phyloP scores from a whole-genome alignment of 225 moss, liverwort and hornwort species.

The Polytrichum formosum region DNA sequence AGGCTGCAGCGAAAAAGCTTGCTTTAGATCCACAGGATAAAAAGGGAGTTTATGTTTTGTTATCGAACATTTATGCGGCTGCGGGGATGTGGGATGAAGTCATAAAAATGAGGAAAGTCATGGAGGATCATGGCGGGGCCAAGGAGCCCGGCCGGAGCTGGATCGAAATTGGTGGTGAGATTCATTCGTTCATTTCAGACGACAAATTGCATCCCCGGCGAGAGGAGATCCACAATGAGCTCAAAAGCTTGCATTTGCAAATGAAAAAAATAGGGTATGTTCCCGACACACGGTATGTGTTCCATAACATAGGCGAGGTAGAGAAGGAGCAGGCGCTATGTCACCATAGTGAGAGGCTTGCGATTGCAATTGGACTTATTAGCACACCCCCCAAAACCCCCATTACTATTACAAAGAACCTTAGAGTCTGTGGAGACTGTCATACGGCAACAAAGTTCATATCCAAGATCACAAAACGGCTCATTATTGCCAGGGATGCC shows the following conservation, averaged over 20 bases:
- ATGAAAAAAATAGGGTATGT: constrained; percentile 41
- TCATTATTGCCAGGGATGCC: constrained; percentile 51
- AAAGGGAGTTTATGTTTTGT: constrained; percentile 41
- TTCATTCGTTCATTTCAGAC: constrained; percentile 49
- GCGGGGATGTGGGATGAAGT: constrained; percentile 55
- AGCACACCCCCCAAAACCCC: constrained; percentile 27
- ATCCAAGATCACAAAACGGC: constrained; percentile 45
- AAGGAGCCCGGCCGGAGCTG: constrained; percentile 60
- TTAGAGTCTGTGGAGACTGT: constrained; percentile 59
- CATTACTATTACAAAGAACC: constrained; percentile 48
- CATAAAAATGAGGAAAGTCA: constrained; percentile 48
- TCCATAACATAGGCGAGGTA: constrained; percentile 44
- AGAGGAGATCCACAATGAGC: constrained; percentile 31
- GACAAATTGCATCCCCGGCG: constrained; percentile 36
- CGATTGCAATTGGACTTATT: constrained; percentile 47
- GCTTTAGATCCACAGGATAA: constrained; percentile 41
- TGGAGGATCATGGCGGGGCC: constrained; percentile 39
- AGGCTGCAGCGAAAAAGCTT: constrained; percentile 39
- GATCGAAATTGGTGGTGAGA: constrained; percentile 42
- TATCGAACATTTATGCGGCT: constrained; percentile 54
- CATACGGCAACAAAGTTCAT: constrained; percentile 54
- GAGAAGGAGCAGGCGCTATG: constrained; percentile 51
- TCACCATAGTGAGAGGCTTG: constrained; percentile 56
- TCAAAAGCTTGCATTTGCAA: constrained; percentile 34
- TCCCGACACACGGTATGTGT: constrained; percentile 48